phyloP scores from a whole-genome alignment of 2,329 filamentous ascomycete genomes.

The Claviceps spartinae region DNA sequence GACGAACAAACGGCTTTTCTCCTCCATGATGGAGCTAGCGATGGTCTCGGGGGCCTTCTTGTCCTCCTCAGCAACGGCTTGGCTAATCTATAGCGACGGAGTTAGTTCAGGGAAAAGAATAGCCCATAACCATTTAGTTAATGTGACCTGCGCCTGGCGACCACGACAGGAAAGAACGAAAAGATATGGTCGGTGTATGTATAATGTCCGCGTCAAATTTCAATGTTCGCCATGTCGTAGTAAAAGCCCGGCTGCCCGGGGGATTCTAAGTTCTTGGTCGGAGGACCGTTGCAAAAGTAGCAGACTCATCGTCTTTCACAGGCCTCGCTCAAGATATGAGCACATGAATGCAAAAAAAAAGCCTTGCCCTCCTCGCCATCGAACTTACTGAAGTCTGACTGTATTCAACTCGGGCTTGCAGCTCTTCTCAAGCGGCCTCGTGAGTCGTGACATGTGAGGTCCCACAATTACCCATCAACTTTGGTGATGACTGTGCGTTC shows the following conservation, averaged over 20 bases:
- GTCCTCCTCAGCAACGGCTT: slow-evolving; percentile 60
- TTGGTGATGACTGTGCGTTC: slow-evolving; percentile 79
- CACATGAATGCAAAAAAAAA: slow-evolving; percentile 96
- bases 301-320: slow-evolving; percentile 84
- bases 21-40: slow-evolving; percentile 77
- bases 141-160: too few species aligned
- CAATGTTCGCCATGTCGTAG: slow-evolving; percentile 76
- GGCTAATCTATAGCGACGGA: slow-evolving; percentile 43
- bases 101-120: not conserved
- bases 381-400: too few species aligned
- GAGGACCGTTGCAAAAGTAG: slow-evolving; percentile 85
- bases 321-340: slow-evolving; percentile 91
- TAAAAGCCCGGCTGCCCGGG: slow-evolving; percentile 78
- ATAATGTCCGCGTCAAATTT: too few species aligned
- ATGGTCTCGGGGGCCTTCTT: slow-evolving; percentile 75
- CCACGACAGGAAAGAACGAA: not conserved
- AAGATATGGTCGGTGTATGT: not conserved
- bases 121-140: too few species aligned
- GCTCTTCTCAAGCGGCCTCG: slow-evolving; percentile 70
- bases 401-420: slow-evolving; percentile 61
- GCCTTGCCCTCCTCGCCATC: slow-evolving; percentile 54
- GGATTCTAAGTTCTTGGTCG: slow-evolving; percentile 65
- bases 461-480: slow-evolving; percentile 79
- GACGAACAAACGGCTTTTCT: slow-evolving; percentile 87
- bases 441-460: slow-evolving; percentile 45